phyloP scores from a whole-genome alignment of 1,284 basidiomycete species.

The Melampsora americana region DNA sequence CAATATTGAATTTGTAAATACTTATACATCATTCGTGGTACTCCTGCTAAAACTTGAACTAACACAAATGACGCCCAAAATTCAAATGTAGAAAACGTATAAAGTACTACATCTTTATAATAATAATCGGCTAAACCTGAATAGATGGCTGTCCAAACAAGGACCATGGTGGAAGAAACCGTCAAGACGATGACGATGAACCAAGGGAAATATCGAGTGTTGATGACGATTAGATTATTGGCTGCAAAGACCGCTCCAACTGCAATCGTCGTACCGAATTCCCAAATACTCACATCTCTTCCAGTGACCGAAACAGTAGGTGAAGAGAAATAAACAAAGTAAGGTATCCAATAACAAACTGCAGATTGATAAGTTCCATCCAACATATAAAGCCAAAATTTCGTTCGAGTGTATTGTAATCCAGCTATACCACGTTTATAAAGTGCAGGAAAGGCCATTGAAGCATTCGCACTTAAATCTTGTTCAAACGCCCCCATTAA shows the following conservation, averaged over 20 bases:
- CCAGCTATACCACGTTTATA: slow-evolving; percentile 90
- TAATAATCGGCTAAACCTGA: slow-evolving; percentile 38
- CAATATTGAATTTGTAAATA: slow-evolving; percentile 65
- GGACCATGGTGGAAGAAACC: slow-evolving; percentile 34
- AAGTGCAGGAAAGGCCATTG: slow-evolving; percentile 85
- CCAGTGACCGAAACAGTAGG: slow-evolving; percentile 55
- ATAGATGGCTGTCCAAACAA: slow-evolving; percentile 43
- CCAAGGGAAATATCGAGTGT: slow-evolving; percentile 68
- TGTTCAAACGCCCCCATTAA: slow-evolving; percentile 92
- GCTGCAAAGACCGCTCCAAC: slow-evolving; percentile 81
- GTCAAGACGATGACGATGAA: slow-evolving; percentile 40
- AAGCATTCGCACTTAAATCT: slow-evolving; percentile 84
- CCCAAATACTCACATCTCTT: slow-evolving; percentile 60
- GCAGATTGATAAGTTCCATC: slow-evolving; percentile 91
- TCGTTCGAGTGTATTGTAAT: slow-evolving; percentile 81
- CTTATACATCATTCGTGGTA: slow-evolving; percentile 69
- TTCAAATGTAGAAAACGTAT: slow-evolving; percentile 71
- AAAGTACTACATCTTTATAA: slow-evolving; percentile 56
- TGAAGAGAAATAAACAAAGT: slow-evolving; percentile 66
- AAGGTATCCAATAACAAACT: slow-evolving; percentile 86
- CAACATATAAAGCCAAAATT: slow-evolving; percentile 92
- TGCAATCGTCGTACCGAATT: slow-evolving; percentile 88
- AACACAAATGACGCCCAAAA: slow-evolving; percentile 79
- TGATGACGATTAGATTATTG: slow-evolving; percentile 81
- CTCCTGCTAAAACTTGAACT: slow-evolving; percentile 67